phyloP scores from a whole-genome alignment of 2,329 filamentous ascomycete genomes.

The Meredithiella fracta region DNA sequence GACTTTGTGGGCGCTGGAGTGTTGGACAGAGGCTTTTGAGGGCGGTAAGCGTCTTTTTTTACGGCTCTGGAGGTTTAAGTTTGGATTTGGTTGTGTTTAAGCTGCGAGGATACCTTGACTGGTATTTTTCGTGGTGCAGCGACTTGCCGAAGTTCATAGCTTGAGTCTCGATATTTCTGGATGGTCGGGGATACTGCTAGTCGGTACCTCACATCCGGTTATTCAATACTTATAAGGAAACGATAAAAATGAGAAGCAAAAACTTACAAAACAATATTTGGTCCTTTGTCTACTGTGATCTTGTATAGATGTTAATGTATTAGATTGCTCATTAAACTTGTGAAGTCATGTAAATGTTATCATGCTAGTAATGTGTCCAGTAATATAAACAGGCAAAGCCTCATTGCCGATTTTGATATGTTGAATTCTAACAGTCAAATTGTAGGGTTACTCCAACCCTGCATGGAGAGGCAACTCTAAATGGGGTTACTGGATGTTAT shows the following conservation, averaged over 20 bases:
- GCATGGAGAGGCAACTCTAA: too few relatives aligned
- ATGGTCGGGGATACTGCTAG: constrained; percentile 1
- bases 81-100: neutral
- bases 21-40: neutral
- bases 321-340: too few relatives aligned
- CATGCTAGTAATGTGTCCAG: too few relatives aligned
- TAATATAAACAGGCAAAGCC: too few relatives aligned
- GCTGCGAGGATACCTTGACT: neutral
- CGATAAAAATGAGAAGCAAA: constrained; percentile 6
- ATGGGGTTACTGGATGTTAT: neutral
- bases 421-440: too few relatives aligned
- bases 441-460: too few relatives aligned
- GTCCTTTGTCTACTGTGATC: neutral
- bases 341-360: too few relatives aligned
- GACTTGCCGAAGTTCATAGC: neutral
- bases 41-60: too few relatives aligned
- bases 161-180: neutral
- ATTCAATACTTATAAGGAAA: neutral
- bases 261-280: neutral
- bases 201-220: neutral
- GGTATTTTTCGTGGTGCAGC: neutral
- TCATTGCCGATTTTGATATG: too few relatives aligned
- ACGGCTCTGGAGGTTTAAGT: neutral
- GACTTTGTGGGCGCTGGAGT: neutral
- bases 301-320: too few relatives aligned